Percentiles rank a stretch among this genome's conserved stretches.
These are phyloP conservation scores for Penicillium atrosanguineum DNA, from an alignment of 495 filamentous ascomycete genomes.

Conservation along the genomic window DNA sequence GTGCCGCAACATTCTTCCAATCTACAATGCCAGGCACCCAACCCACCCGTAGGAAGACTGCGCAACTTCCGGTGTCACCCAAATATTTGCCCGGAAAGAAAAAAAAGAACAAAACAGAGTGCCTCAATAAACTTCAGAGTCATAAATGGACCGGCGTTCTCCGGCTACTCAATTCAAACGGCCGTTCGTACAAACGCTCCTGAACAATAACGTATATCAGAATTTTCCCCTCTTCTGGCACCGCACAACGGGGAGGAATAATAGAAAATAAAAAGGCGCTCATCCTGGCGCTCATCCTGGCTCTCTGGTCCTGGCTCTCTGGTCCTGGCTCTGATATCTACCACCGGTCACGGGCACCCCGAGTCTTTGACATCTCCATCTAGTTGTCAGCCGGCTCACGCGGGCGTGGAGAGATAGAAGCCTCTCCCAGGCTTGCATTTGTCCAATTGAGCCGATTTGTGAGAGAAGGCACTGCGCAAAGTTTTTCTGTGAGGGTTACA, in stretches of 20 bases:
- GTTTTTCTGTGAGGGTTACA: conserved; percentile 18
- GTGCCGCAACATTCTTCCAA: not conserved
- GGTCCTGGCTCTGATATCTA: not conserved
- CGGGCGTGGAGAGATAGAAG: conserved; percentile 8
- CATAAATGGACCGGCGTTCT: conserved; percentile 15
- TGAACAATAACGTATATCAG: conserved; percentile 10
- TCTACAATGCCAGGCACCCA: conserved; percentile 1
- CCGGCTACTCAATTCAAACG: conserved; percentile 23
- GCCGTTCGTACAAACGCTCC: conserved; percentile 14
- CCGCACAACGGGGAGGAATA: not conserved
- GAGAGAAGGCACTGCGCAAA: not conserved
- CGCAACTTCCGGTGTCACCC: conserved; percentile 5
- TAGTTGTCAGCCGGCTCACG: conserved; percentile 12
- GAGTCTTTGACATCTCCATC: conserved; percentile 11
- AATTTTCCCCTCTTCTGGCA: not conserved
- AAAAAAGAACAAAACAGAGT: not conserved
- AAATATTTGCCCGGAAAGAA: not conserved
- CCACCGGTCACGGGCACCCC: not conserved
- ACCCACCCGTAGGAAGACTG: conserved; percentile 1
- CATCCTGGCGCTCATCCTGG: too few species aligned
- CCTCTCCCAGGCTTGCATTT: conserved; percentile 13
- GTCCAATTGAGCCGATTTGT: conserved; percentile 15
- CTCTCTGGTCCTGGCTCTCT: not conserved
- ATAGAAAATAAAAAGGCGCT: not conserved
- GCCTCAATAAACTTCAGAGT: conserved; percentile 1